Evolutionary conservation across 192 early-diverging fungal genomes (phyloP).

Genomic region (Coemansia reversa): DNA sequence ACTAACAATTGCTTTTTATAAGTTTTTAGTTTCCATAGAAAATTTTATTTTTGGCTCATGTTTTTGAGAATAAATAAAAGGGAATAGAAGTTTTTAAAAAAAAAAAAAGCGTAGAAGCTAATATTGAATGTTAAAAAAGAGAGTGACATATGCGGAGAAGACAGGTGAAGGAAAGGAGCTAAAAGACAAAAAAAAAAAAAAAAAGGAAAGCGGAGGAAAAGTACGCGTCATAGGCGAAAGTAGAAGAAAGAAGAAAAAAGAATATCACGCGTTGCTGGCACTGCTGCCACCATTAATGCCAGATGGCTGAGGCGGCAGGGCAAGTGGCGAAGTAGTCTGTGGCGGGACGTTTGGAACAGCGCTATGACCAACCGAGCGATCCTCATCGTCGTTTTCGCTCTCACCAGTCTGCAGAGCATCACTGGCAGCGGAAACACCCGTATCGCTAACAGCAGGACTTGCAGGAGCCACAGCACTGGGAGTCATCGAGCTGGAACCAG

Average conservation of each 20-base stretch:
- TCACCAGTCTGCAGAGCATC: slow-evolving; percentile 5
- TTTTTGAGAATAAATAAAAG: slow-evolving; percentile 1
- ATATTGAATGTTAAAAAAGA: slow-evolving; percentile 8
- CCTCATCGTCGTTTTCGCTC: slow-evolving; percentile 15
- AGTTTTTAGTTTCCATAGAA: not conserved
- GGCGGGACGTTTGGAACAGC: slow-evolving; percentile 2
- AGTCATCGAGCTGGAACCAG: not conserved
- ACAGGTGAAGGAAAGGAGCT: slow-evolving; percentile 1
- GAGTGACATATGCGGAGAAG: slow-evolving; percentile 8
- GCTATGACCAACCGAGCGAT: slow-evolving; percentile 7
- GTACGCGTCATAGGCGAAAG: not conserved
- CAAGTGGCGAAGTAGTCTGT: slow-evolving; percentile 13
- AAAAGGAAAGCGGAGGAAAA: not conserved
- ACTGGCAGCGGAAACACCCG: not conserved
- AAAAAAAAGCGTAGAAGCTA: not conserved
- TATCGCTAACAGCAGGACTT: slow-evolving; percentile 1
- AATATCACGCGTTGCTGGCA: not conserved
- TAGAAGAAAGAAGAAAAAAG: slow-evolving; percentile 4
- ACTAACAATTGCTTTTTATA: no score
- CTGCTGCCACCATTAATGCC: slow-evolving; percentile 11
- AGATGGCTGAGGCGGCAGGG: slow-evolving; percentile 32
- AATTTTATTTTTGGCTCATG: not conserved
- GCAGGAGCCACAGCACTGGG: slow-evolving; percentile 3
- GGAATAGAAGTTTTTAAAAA: no score
- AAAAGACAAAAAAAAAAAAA: slow-evolving; percentile 6